Base-by-base conservation (phyloP, 768 basidiomycete genomes). In the Tylopilus vinaceipallidus region DNA sequence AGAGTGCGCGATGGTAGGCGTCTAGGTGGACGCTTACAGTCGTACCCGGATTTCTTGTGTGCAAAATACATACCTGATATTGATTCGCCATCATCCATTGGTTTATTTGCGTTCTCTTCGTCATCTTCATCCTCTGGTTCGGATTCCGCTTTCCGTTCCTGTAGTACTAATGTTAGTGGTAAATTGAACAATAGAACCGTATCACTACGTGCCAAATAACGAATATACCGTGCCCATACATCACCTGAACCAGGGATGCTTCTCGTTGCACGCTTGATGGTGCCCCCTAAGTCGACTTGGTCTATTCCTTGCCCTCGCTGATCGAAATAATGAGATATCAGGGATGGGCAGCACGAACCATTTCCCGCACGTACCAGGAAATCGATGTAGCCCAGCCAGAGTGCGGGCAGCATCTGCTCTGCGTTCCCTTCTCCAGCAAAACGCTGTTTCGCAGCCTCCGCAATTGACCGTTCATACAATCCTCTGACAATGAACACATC, bases 231-330 rank as follows among this genome's bases (percentile, higher is more conserved):
- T 6, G 88, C 83, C 85, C 87, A 89, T 14, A 90, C 71, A 58
- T 88, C 86, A 17, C 91, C 91, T 29, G 79, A 88, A 16, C 75
- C 78, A 34, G 91, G 89, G 0, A 84, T 81, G 60, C 90, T 91
- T 49, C 87, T 77, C 10, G 80, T 63, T 11, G 88, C 89, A 35
- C 89, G 73, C 50, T 67, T 71, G 24, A 80, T 73, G 14, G 74
- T 63, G n/a, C 59, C 57, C 26, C 72, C 52, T 55, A 84, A 75
- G 10, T 63, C 63, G 1, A 73, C 73, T 27, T 68, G 67, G 12
- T 72, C 76, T 1, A 61, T 72, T 14, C 74, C 73, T 49, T 78
- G 70, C 27, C 73, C 72, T 42, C 44, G 49, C 51, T 53, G 38
- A 43, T 23, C 8, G 24, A 36, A 32, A 41, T 17, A 26, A 46